phyloP scores from a whole-genome alignment of 2,329 filamentous ascomycete species.

The Trichoderma afroharzianum region DNA sequence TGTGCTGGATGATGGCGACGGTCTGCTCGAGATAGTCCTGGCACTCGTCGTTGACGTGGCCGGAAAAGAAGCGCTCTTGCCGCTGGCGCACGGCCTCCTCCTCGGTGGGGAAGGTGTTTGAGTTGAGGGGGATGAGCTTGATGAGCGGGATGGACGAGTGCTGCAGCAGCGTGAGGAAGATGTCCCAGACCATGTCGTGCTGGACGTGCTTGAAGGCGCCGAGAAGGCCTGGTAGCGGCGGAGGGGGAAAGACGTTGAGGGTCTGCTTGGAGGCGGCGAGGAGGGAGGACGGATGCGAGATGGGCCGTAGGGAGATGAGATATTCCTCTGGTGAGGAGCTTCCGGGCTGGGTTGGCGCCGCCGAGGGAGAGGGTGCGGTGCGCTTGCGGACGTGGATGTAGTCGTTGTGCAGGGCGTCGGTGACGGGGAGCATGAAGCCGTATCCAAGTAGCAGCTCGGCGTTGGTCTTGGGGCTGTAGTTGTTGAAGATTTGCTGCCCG shows the following conservation, averaged over 20 bases:
- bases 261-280: constrained; percentile 41
- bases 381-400: constrained; percentile 55
- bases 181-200: constrained; percentile 50
- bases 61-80: constrained; percentile 30
- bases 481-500: constrained; percentile 62
- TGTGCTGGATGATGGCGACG: constrained; percentile 41
- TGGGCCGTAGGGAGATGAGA: constrained; percentile 50
- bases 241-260: constrained; percentile 27
- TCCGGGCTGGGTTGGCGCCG: neutral
- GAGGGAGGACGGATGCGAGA: constrained; percentile 46
- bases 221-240: constrained; percentile 26
- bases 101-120: constrained; percentile 12
- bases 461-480: constrained; percentile 72
- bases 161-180: constrained; percentile 40
- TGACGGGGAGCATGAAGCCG: constrained; percentile 54
- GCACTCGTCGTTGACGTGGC: constrained; percentile 29
- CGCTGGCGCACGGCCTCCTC: constrained; percentile 30
- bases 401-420: constrained; percentile 52
- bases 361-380: constrained; percentile 18
- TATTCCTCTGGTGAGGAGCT: constrained; percentile 39
- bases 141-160: constrained; percentile 26
- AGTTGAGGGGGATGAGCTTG: constrained; percentile 27
- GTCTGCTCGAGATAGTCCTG: constrained; percentile 32
- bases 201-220: constrained; percentile 49
- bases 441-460: constrained; percentile 65